Evolutionary conservation across 2,329 filamentous ascomycete species (phyloP), one percentile per base, ranked within the genome.

Genomic region (Plectosphaerella cucumerina): DNA sequence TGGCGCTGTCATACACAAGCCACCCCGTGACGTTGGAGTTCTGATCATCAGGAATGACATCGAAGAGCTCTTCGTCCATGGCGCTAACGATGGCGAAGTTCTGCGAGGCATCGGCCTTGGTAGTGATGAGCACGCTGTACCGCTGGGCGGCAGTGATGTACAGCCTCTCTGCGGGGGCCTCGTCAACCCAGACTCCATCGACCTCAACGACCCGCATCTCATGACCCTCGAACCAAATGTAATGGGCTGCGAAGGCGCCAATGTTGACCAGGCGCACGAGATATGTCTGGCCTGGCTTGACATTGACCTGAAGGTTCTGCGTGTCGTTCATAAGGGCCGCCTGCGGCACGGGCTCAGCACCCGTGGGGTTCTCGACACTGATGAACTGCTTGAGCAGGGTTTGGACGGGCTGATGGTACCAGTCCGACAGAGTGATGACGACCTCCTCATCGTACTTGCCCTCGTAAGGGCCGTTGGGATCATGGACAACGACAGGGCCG

Each of bases 401-500:
- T 0, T 70, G 68, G 70, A 82, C 80, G 58, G 82, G 68, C 20
- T 76, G 68, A 52, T 84, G 80, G 58, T 84, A 84, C 81, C 81
- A 84, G 57, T 84, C 81, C 2, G 77, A 78, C 33, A 84, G 57
- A 0, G 78, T 81, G n/a, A 84, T 55, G 1, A 77, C 68, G n/a
- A 79, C 61, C 60, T 83, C 77, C 33, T 79, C 74, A 42, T 83
- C 78, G 51, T 75, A 76, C 37, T 73, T 60, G 39, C 66, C 66
- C 35, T 67, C 64, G 61, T 77, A 79, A 1, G 75, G 77, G 2
- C 70, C 65, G 1, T 75, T 62, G 0, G 73, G 72, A 55, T 84
- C 80, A 31, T 77, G 73, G 20, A 84, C 73, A 42, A 84, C 77
- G 31, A 85, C 63, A 1, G 80, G 69, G 3, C 74, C 80, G 34